Percentiles rank a stretch among this genome's conserved stretches.
Conservation (phyloP, 139 green algal genomes). For the Tetraselmis chui region DNA sequence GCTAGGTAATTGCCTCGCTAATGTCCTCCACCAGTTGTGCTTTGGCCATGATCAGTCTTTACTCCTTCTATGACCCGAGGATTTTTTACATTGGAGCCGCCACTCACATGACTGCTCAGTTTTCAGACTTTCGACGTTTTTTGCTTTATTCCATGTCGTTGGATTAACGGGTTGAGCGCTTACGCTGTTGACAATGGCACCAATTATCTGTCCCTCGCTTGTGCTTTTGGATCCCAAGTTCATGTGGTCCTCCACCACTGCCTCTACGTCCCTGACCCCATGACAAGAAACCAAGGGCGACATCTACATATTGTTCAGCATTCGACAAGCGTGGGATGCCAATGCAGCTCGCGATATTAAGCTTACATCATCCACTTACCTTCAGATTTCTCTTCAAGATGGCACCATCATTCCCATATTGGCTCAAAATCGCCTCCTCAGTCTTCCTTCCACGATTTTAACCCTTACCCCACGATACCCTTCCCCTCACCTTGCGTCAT, state of each 20-base stretch:
- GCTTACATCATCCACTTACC: not conserved
- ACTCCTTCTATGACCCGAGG: not conserved
- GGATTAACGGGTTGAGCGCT: not conserved
- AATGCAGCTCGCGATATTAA: not conserved
- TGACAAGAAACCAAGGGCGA: not conserved
- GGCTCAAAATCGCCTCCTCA: not conserved
- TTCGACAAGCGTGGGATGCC: not conserved
- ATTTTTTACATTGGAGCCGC: not conserved
- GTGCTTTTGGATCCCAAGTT: not conserved
- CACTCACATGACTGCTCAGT: not conserved
- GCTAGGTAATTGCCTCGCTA: too few relatives aligned
- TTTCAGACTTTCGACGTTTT: not conserved
- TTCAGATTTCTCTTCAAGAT: not conserved
- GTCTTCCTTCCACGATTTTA: not conserved
- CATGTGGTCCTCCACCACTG: not conserved
- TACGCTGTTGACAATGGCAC: not conserved
- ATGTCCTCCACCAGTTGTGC: not conserved
- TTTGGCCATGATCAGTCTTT: not conserved
- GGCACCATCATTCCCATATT: not conserved
- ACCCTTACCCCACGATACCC: too few relatives aligned
- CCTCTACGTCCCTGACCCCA: not conserved
- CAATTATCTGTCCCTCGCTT: not conserved
- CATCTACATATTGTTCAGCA: not conserved
- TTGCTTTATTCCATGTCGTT: not conserved
- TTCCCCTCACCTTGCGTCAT: not conserved